phyloP scores from a whole-genome alignment of 2,329 filamentous ascomycete species.

The Fonsecaea nubica region DNA sequence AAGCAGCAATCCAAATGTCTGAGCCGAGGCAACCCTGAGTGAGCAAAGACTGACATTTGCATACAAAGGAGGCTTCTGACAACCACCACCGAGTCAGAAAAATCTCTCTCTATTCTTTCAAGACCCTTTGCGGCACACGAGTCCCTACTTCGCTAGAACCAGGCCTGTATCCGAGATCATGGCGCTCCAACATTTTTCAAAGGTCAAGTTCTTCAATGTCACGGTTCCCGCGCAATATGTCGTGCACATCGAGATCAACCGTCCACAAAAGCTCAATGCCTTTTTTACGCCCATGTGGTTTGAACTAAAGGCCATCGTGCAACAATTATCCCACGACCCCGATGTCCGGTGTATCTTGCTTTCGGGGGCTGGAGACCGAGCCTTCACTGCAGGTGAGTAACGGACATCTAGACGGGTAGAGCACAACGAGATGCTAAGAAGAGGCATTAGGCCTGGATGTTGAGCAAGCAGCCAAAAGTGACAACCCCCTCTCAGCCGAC shows the following conservation, averaged over 20 bases:
- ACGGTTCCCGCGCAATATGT: slow-evolving; percentile 75
- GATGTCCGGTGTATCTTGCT: slow-evolving; percentile 78
- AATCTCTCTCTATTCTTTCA: background rate
- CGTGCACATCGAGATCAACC: slow-evolving; percentile 91
- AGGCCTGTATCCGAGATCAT: slow-evolving; percentile 10
- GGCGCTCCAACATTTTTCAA: slow-evolving; percentile 19
- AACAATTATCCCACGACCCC: slow-evolving; percentile 72
- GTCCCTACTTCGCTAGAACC: background rate
- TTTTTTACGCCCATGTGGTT: slow-evolving; percentile 86
- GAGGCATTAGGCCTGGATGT: slow-evolving; percentile 75
- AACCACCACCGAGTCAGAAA: background rate
- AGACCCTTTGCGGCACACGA: background rate
- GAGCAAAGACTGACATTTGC: background rate
- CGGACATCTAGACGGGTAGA: background rate
- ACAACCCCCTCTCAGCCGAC: slow-evolving; percentile 49
- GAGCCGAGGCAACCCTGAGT: slow-evolving; percentile 3
- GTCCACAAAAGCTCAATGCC: slow-evolving; percentile 84
- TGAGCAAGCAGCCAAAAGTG: slow-evolving; percentile 66
- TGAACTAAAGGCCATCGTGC: slow-evolving; percentile 76
- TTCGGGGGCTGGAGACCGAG: slow-evolving; percentile 79
- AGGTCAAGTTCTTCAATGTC: slow-evolving; percentile 71
- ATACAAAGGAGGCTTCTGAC: background rate
- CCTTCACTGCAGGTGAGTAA: slow-evolving; percentile 67
- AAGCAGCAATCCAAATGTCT: background rate
- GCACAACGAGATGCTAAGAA: background rate